Percentiles rank a stretch among this genome's conserved stretches.
Evolutionary conservation across 495 filamentous ascomycete species (phyloP).

Genomic region (Podospora pseudocomata): DNA sequence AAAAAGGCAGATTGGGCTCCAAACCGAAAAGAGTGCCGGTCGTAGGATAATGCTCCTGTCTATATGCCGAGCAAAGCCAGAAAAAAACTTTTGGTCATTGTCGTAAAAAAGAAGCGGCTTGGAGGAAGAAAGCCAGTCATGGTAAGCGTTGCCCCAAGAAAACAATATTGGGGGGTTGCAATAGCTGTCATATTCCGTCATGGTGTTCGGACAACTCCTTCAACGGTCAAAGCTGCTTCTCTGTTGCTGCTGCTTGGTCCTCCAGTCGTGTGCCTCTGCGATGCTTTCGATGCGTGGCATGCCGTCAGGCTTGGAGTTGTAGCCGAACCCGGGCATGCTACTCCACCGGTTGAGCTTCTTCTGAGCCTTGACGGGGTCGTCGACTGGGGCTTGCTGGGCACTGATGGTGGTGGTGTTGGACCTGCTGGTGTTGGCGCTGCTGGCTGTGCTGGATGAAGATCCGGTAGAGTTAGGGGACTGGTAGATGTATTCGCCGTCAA

Average conservation of each 20-base stretch:
- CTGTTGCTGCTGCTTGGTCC: slow-evolving; percentile 1
- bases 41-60: slow-evolving; percentile 10
- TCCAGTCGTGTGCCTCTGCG: slow-evolving; percentile 15
- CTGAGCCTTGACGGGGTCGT: slow-evolving; percentile 17
- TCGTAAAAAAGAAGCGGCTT: slow-evolving; percentile 9
- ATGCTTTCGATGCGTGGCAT: slow-evolving; percentile 15
- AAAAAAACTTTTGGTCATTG: slow-evolving; percentile 12
- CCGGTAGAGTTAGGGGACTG: slow-evolving; percentile 49
- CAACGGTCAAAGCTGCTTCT: slow-evolving; percentile 16
- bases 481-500: slow-evolving; percentile 90
- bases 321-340: slow-evolving; percentile 48
- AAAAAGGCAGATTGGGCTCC: not conserved
- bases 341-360: slow-evolving; percentile 47
- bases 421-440: slow-evolving; percentile 27
- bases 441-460: slow-evolving; percentile 41
- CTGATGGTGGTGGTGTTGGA: slow-evolving; percentile 10
- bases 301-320: slow-evolving; percentile 15
- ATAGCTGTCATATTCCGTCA: not conserved
- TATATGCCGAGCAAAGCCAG: slow-evolving; percentile 12
- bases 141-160: not conserved
- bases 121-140: not conserved
- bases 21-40: slow-evolving; percentile 1
- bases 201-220: slow-evolving; percentile 3
- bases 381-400: not conserved
- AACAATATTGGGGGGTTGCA: not conserved